Evolutionary conservation across 495 filamentous ascomycete species (phyloP).

Genomic region (Parathielavia appendiculata): DNA sequence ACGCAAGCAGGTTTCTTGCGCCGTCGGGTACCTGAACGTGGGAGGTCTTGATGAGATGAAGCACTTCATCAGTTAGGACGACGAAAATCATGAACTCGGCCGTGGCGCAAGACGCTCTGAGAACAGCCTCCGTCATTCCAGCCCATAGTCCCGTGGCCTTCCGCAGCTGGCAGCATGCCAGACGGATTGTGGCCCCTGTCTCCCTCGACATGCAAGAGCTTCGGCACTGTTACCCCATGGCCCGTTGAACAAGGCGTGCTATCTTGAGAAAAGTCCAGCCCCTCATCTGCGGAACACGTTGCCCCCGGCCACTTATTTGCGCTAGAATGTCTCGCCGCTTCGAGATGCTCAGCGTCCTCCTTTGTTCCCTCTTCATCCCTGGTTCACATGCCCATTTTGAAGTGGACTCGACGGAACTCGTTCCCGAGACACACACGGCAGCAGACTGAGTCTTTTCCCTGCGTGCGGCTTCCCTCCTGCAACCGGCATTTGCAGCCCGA

Average conservation of each 20-base stretch:
- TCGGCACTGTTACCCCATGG: slow-evolving; percentile 15
- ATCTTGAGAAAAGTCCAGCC: slow-evolving; percentile 22
- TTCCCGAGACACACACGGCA: slow-evolving; percentile 17
- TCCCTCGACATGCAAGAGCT: slow-evolving; percentile 17
- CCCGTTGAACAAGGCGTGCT: slow-evolving; percentile 9
- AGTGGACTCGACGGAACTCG: slow-evolving; percentile 2
- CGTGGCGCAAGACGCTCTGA: slow-evolving; percentile 7
- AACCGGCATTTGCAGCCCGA: slow-evolving; percentile 20
- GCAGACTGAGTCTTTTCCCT: slow-evolving; percentile 15
- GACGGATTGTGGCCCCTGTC: slow-evolving; percentile 5
- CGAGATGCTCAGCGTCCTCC: slow-evolving; percentile 11
- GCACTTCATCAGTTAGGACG: neutral
- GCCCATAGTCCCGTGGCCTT: neutral
- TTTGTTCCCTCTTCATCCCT: slow-evolving; percentile 2
- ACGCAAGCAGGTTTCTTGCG: too few relatives aligned
- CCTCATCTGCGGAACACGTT: slow-evolving; percentile 2
- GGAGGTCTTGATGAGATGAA: neutral
- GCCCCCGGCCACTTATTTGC: slow-evolving; percentile 13
- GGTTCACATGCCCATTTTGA: neutral
- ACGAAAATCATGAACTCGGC: neutral
- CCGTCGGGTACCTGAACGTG: neutral
- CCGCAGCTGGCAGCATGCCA: neutral
- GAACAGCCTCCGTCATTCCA: neutral
- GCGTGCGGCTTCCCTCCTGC: slow-evolving; percentile 14
- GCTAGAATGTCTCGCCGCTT: slow-evolving; percentile 12